Base-by-base conservation (phyloP, 257 asterid species). In the Solanum medicagineum region DNA sequence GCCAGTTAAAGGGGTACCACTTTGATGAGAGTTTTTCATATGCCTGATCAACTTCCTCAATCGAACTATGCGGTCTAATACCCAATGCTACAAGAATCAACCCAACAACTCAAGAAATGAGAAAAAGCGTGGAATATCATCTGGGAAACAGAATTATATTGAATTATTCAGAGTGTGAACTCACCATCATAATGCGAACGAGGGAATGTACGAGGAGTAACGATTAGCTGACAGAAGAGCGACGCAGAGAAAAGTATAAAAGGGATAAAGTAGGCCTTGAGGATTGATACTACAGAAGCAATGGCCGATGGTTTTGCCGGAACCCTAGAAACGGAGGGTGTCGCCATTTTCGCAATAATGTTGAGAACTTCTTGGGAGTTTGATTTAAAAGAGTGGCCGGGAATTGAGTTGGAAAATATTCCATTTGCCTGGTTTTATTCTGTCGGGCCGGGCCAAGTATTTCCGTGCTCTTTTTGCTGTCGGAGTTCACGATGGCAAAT, bases 171-270 rank as follows among this genome's bases (percentile, higher is more conserved):
- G 66, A 40, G 45, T 75, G 70, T 87, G 13, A 7, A 45, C 24
- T 75, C 15, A 95, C 99, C 97, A 55, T 94, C 95, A 87, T 97
- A 97, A 89, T 97, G 92, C 36, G 98, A 88, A 24, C 90, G 92
- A 17, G 98, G 99, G 80, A 92, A 97, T 74, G 90, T 90, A 71
- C 95, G 93, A 60, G 96, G 99, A 88, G 91, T 82, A 62, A 93
- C 92, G 83, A 94, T 92, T 44, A 97, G 92, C 90, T 97, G 98
- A 86, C 88, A 94, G 92, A 92, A 91, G 69, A 97, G 57, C n/a
- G 98, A 87, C 10, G 92, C 63, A 5, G 87, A 89, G 20, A 97
- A 90, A 47, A 97, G 95, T 47, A 93, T 10, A n/a, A 95, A 85
- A 42, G 99, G 98, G 63, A 95, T 14, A 10, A 85, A 91, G 88